phyloP scores from a whole-genome alignment of 2,329 filamentous ascomycete genomes.

The Phyllosticta citribraziliensis region DNA sequence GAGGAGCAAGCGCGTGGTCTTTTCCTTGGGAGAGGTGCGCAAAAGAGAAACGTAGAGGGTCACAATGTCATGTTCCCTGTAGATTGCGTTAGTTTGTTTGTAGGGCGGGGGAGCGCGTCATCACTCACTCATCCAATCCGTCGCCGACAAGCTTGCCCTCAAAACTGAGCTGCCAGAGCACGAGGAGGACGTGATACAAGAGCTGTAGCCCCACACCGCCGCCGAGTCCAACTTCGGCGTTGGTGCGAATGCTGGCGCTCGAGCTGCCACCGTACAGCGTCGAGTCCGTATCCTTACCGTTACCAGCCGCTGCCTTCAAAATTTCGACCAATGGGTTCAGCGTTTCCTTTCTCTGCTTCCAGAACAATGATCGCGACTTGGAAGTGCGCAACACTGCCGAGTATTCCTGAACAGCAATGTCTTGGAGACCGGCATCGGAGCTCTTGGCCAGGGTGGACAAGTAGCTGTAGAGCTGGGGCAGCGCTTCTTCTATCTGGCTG shows the following conservation, averaged over 20 bases:
- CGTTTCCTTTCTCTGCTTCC: constrained; percentile 82
- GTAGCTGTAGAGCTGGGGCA: constrained; percentile 77
- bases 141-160: constrained; percentile 62
- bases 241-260: constrained; percentile 48
- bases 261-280: constrained; percentile 39
- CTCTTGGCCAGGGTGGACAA: constrained; percentile 75
- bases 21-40: constrained; percentile 90
- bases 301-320: constrained; percentile 64
- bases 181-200: constrained; percentile 85
- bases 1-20: constrained; percentile 85
- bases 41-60: constrained; percentile 87
- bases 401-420: constrained; percentile 89
- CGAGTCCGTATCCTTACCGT: constrained; percentile 59
- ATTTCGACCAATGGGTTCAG: constrained; percentile 73
- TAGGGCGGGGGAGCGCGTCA: constrained; percentile 10
- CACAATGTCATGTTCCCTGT: constrained; percentile 84
- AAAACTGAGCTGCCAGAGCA: constrained; percentile 95
- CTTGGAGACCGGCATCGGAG: constrained; percentile 80
- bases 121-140: constrained; percentile 71
- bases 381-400: constrained; percentile 71
- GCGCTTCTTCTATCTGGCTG: constrained; percentile 59
- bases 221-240: constrained; percentile 51
- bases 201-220: constrained; percentile 87
- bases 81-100: constrained; percentile 12
- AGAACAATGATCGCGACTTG: constrained; percentile 72